Conservation (phyloP, 306 rosid genomes). For the Citrullus mucosospermus region DNA sequence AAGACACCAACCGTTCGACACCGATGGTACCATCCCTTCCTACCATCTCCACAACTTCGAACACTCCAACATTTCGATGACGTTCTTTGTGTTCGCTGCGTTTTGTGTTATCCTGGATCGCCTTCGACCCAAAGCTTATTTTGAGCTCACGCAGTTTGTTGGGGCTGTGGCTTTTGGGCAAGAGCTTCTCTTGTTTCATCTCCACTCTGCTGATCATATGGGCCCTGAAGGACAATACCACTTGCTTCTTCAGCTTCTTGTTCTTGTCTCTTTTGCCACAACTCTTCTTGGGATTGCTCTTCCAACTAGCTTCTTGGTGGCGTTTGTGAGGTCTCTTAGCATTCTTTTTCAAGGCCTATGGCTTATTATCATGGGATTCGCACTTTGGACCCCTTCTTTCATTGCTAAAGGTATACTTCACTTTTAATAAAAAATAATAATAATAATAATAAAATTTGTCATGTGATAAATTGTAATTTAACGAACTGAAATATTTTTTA, state of each 20-base stretch:
- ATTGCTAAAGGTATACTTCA: constrained; percentile 24
- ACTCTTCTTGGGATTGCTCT: constrained; percentile 42
- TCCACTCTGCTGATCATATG: constrained; percentile 65
- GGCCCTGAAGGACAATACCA: constrained; percentile 90
- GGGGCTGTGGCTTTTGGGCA: constrained; percentile 53
- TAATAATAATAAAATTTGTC: too few relatives aligned
- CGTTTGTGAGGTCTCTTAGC: constrained; percentile 50
- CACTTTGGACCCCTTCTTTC: constrained; percentile 59
- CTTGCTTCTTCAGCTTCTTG: constrained; percentile 33
- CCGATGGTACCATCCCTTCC: constrained; percentile 66
- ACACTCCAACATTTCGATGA: constrained; percentile 55
- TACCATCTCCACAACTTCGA: constrained; percentile 82
- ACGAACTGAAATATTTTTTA: too few relatives aligned
- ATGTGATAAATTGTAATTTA: too few relatives aligned
- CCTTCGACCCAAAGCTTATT: background rate
- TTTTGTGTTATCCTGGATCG: constrained; percentile 41
- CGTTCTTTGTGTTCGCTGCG: constrained; percentile 41
- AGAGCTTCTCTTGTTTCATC: constrained; percentile 58
- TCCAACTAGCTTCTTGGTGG: constrained; percentile 34
- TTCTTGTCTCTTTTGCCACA: constrained; percentile 27
- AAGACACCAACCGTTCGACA: constrained; percentile 57
- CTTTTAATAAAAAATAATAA: too few relatives aligned
- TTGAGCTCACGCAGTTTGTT: constrained; percentile 36
- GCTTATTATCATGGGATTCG: constrained; percentile 52
- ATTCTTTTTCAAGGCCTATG: constrained; percentile 61